Evolutionary conservation across 495 filamentous ascomycete species (phyloP), one percentile per base, ranked within the genome.

Genomic region (Penicillium odoratum): DNA sequence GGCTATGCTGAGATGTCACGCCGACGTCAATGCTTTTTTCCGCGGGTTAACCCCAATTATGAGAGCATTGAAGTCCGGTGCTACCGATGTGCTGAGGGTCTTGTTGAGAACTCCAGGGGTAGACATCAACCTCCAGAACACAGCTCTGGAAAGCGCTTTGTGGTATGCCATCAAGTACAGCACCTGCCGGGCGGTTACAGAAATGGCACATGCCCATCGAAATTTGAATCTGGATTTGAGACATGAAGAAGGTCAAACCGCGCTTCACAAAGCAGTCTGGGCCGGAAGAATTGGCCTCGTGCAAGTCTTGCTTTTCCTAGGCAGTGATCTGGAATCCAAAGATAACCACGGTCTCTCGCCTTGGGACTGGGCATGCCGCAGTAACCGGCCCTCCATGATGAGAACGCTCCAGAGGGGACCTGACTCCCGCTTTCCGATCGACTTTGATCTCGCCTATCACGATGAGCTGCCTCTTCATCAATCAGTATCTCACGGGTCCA

Each of bases 21-120:
- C 55, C 13, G 51, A 57, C 26, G 36, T 62, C 15, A 62, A 62
- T 55, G 34, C 59, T 1, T 62, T 62, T 45, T 62, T 51, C 29
- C 51, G 45, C 15, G 45, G 55, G 0, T 51, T 51, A 46, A 55
- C 38, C 11, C 43, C 43, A 21, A 42, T 61, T 3, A 57, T 61
- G 30, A 57, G 55, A 40, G 55, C 55, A 33, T 18, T 61, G 0
- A 21, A 57, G 46, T 34, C 55, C 29, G 57, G 55, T 47, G 53
- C 55, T 13, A 25, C 36, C 13, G 45, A 29, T 18, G 29, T 57
- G 21, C 25, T 28, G 16, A 18, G 40, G 8, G 31, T 62, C 11
- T 45, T 62, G 16, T 43, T 57, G 10, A 34, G 44, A 40, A 10
- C 29, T 10, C 28, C 15, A 18, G 36, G 38, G 10, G 40, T 62